Conservation (phyloP, 2,329 filamentous ascomycete species). For the Neoarthrinium moseri region DNA sequence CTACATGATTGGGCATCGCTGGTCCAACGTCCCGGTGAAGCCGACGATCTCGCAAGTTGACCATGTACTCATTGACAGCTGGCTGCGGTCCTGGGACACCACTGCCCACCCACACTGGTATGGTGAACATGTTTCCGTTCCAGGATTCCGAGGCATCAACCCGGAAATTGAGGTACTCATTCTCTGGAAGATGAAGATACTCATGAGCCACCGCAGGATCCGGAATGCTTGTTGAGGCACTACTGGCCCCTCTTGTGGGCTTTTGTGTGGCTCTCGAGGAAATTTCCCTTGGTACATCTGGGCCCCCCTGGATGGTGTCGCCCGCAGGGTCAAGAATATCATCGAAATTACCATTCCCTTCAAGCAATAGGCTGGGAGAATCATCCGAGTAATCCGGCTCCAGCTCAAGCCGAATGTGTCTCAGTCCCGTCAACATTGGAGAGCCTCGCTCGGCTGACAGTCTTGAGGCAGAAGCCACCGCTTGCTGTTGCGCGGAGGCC, state of each 20-base stretch:
- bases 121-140: conserved; percentile 24
- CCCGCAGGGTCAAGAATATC: conserved; percentile 36
- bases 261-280: not conserved
- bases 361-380: conserved; percentile 24
- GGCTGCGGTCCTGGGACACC: conserved; percentile 23
- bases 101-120: conserved; percentile 48
- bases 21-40: conserved; percentile 40
- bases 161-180: conserved; percentile 24
- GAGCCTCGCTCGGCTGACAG: conserved; percentile 35
- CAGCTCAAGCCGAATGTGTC: conserved; percentile 54
- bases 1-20: conserved; percentile 47
- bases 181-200: conserved; percentile 18
- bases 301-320: conserved; percentile 13
- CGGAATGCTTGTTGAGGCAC: too few relatives aligned
- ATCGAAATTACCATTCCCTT: conserved; percentile 38
- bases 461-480: conserved; percentile 31
- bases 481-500: conserved; percentile 47
- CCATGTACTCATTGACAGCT: conserved; percentile 48
- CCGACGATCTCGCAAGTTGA: conserved; percentile 34
- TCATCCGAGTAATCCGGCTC: conserved; percentile 40
- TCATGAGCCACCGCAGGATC: too few relatives aligned
- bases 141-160: conserved; percentile 25
- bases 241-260: too few relatives aligned
- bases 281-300: conserved; percentile 22
- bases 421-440: conserved; percentile 47